These are phyloP conservation scores for Helenozyma rhizophorensis DNA, from an alignment of 805 yeast species.

Conservation along the genomic window DNA sequence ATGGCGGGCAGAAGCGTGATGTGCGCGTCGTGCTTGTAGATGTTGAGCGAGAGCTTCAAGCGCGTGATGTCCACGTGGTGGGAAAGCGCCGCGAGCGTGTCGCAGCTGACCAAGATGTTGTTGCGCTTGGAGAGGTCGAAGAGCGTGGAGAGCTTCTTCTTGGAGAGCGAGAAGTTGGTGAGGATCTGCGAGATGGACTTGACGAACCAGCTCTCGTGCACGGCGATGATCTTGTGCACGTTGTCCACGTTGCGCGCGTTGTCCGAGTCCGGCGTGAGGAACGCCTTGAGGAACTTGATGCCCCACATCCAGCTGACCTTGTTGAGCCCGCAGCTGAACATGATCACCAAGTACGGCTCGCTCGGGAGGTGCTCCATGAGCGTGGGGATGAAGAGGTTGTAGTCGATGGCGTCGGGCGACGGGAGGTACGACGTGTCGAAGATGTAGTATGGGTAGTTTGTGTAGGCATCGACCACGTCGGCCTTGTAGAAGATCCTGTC, in stretches of 20 bases:
- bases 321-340: conserved; percentile 80
- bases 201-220: conserved; percentile 89
- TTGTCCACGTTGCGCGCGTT: conserved; percentile 43
- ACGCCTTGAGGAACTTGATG: conserved; percentile 44
- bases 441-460: conserved; percentile 65
- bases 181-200: conserved; percentile 72
- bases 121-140: conserved; percentile 20
- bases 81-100: conserved; percentile 48
- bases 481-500: conserved; percentile 54
- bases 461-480: conserved; percentile 58
- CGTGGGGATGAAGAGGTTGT: conserved; percentile 52
- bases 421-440: conserved; percentile 84
- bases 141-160: conserved; percentile 23
- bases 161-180: conserved; percentile 49
- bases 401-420: conserved; percentile 39
- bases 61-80: conserved; percentile 67
- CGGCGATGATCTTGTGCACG: conserved; percentile 63
- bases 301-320: conserved; percentile 71
- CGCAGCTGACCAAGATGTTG: conserved; percentile 15
- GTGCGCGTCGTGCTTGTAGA: conserved; percentile 63
- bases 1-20: conserved; percentile 13
- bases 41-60: conserved; percentile 69
- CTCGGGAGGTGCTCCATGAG: conserved; percentile 56
- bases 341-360: conserved; percentile 59
- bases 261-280: conserved; percentile 46